Evolutionary conservation across 169 alveolate species (phyloP).

Genomic region (Amoebophrya sp.): DNA sequence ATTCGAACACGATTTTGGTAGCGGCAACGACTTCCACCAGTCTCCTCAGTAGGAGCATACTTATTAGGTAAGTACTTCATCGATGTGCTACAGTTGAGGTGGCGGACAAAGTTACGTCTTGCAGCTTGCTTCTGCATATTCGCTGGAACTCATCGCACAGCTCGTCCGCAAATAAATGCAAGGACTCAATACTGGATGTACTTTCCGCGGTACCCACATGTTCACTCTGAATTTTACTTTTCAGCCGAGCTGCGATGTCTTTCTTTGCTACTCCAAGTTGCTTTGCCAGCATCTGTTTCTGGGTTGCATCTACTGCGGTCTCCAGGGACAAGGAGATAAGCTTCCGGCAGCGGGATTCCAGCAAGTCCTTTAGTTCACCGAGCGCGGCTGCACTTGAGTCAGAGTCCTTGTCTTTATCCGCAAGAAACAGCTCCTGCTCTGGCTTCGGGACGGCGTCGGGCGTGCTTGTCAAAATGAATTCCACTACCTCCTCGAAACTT

Average conservation of each 20-base stretch:
- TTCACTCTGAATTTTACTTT: background rate
- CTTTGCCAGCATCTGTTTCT: background rate
- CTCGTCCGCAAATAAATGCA: background rate
- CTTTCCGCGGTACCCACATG: background rate
- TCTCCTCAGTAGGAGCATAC: too few species aligned
- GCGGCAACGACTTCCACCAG: too few species aligned
- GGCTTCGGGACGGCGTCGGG: too few species aligned
- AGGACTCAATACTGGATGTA: background rate
- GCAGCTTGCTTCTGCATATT: background rate
- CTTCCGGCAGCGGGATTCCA: background rate
- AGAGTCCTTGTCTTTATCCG: too few species aligned
- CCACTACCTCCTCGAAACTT: too few species aligned
- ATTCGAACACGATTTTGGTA: too few species aligned
- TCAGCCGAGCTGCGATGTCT: background rate
- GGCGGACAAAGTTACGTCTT: too few species aligned
- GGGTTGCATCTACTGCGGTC: background rate
- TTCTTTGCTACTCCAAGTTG: background rate
- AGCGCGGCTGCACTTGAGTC: too few species aligned
- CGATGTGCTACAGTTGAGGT: too few species aligned
- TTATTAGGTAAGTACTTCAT: too few species aligned
- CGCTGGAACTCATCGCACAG: background rate
- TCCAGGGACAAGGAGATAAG: background rate
- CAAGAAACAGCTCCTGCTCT: too few species aligned
- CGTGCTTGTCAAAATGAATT: too few species aligned
- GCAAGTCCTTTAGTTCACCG: background rate